Evolutionary conservation across 2,329 filamentous ascomycete genomes (phyloP).

Genomic region (Hirsutella minnesotensis): DNA sequence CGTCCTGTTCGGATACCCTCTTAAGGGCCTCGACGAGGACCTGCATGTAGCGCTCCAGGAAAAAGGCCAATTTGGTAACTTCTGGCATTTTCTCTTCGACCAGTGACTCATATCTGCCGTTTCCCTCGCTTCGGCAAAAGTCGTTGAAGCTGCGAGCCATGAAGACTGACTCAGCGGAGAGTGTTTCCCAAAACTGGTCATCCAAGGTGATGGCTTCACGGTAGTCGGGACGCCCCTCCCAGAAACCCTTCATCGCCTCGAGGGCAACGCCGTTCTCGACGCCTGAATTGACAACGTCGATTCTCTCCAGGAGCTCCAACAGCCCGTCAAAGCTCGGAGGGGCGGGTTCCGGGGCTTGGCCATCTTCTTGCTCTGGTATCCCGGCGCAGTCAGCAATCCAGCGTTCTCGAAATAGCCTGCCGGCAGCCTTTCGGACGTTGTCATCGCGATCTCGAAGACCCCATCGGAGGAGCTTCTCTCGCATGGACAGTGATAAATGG

Average conservation of each 20-base stretch:
- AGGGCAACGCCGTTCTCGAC: constrained; percentile 82
- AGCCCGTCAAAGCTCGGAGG: constrained; percentile 70
- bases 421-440: constrained; percentile 82
- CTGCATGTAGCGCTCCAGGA: constrained; percentile 68
- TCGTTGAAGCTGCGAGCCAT: constrained; percentile 89
- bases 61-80: constrained; percentile 81
- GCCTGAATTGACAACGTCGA: constrained; percentile 85
- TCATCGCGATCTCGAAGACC: constrained; percentile 89
- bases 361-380: constrained; percentile 45
- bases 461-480: constrained; percentile 92
- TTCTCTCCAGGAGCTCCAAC: constrained; percentile 81
- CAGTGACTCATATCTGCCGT: constrained; percentile 62
- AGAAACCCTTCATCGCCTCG: constrained; percentile 92
- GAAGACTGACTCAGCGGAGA: constrained; percentile 79
- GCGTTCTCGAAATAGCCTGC: constrained; percentile 80
- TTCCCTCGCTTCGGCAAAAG: constrained; percentile 66
- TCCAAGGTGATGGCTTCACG: constrained; percentile 60
- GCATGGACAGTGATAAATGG: constrained; percentile 82
- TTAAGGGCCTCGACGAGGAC: constrained; percentile 54
- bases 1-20: constrained; percentile 41
- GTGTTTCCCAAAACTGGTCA: constrained; percentile 67
- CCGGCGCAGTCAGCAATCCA: constrained; percentile 95
- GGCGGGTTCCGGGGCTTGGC: constrained; percentile 41
- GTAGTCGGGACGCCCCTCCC: constrained; percentile 83
- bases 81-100: constrained; percentile 92